Conservation (phyloP, 345 rosid genomes). For the Lepidium africanum region DNA sequence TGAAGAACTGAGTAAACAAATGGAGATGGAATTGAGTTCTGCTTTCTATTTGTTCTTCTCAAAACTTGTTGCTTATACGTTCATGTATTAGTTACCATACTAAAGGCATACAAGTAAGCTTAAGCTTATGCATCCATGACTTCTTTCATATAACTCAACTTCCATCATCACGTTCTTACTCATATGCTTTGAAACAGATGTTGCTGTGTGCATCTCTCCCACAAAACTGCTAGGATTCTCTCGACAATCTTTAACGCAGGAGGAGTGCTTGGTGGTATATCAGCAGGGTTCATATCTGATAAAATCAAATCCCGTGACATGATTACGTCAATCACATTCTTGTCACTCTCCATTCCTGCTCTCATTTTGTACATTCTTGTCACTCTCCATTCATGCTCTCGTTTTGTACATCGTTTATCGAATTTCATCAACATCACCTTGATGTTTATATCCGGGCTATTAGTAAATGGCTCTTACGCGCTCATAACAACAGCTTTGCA, state of each 20-base stretch:
- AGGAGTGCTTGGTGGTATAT: conserved; percentile 80
- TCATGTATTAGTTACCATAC: conserved; percentile 89
- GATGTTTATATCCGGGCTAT: conserved; percentile 75
- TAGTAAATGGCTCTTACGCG: conserved; percentile 83
- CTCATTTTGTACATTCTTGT: conserved; percentile 61
- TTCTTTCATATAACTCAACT: background rate
- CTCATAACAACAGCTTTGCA: conserved; percentile 87
- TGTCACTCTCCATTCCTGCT: conserved; percentile 65
- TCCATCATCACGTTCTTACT: background rate
- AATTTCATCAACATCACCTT: conserved; percentile 42
- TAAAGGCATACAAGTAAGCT: conserved; percentile 76
- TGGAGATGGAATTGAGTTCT: conserved; percentile 55
- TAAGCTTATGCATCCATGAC: background rate
- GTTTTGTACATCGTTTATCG: too few species aligned
- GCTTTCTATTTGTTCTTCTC: conserved; percentile 89
- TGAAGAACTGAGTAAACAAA: conserved; percentile 20
- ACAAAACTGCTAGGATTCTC: conserved; percentile 77
- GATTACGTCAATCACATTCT: conserved; percentile 56
- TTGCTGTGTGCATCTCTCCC: conserved; percentile 72
- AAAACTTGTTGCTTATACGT: conserved; percentile 90
- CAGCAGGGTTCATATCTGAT: conserved; percentile 75
- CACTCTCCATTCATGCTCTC: conserved; percentile 66
- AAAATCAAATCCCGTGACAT: conserved; percentile 77
- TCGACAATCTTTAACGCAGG: conserved; percentile 75
- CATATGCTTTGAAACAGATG: conserved; percentile 42